Conservation (phyloP, 306 rosid genomes). For the Cotoneaster glaucophyllus region DNA sequence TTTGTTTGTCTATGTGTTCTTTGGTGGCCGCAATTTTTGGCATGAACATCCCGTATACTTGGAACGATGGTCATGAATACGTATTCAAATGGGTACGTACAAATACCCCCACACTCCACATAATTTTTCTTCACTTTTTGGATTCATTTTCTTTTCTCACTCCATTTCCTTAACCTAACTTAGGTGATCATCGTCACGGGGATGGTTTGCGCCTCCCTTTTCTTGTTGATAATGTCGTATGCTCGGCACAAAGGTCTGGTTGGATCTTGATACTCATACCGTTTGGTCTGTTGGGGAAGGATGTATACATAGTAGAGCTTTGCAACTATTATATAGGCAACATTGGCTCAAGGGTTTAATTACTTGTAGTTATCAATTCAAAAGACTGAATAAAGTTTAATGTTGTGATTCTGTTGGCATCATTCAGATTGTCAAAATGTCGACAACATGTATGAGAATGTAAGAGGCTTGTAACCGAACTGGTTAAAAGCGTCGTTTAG, state of each 20-base stretch:
- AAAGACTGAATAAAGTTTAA: neutral
- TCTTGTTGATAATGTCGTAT: conserved; percentile 52
- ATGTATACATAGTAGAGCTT: neutral
- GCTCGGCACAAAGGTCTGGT: conserved; percentile 91
- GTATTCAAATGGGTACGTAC: conserved; percentile 73
- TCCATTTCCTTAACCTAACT: neutral
- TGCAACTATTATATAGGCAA: neutral
- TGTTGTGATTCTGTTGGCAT: neutral
- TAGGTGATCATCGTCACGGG: conserved; percentile 75
- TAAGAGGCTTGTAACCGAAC: neutral
- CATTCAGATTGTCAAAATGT: neutral
- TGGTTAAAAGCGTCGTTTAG: neutral
- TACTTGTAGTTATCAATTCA: neutral
- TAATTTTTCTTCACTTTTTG: neutral
- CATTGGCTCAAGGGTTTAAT: neutral
- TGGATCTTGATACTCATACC: conserved; percentile 49
- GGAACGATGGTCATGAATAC: conserved; percentile 48
- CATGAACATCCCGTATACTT: conserved; percentile 72
- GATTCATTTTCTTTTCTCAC: neutral
- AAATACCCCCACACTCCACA: neutral
- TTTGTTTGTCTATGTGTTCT: conserved; percentile 56
- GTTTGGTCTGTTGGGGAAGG: conserved; percentile 1
- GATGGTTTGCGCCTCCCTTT: conserved; percentile 45
- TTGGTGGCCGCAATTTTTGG: conserved; percentile 85
- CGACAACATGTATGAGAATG: neutral